Conservation (phyloP, 495 filamentous ascomycete genomes). For the Penicillium taxi region DNA sequence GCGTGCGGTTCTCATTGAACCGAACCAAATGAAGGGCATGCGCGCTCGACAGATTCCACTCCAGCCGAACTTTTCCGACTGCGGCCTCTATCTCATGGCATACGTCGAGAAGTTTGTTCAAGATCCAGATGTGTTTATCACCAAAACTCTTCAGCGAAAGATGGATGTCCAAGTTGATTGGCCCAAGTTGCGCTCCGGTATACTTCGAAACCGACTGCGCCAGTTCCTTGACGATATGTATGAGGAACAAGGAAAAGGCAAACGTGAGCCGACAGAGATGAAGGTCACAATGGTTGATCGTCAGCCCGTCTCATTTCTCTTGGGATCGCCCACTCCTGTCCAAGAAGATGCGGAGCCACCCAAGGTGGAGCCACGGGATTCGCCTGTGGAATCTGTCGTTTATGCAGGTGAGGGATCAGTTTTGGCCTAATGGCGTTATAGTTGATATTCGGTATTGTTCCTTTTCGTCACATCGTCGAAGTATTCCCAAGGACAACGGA, state of each 20-base stretch:
- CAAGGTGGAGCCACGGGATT: constrained; percentile 8
- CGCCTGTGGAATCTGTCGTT: too few relatives aligned
- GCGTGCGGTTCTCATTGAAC: constrained; percentile 49
- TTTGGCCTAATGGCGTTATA: too few relatives aligned
- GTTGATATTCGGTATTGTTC: too few relatives aligned
- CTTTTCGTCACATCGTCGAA: too few relatives aligned
- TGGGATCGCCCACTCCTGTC: constrained; percentile 12
- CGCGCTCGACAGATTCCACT: constrained; percentile 63
- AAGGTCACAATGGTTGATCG: constrained; percentile 23
- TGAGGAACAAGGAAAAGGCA: constrained; percentile 35
- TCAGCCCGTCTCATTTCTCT: constrained; percentile 29
- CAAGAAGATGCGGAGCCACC: constrained; percentile 1
- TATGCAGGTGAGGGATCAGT: too few relatives aligned
- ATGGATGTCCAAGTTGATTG: constrained; percentile 45
- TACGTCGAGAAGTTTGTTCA: constrained; percentile 76
- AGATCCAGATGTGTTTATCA: constrained; percentile 56
- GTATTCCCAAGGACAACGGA: too few relatives aligned
- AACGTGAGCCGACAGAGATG: constrained; percentile 5
- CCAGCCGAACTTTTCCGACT: constrained; percentile 82
- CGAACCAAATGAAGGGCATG: constrained; percentile 49
- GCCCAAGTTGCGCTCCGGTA: constrained; percentile 43
- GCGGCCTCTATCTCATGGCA: constrained; percentile 74
- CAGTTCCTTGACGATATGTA: constrained; percentile 44
- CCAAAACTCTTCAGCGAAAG: constrained; percentile 43
- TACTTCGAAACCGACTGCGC: constrained; percentile 47